Conservation (phyloP, 805 yeast species). For the Yarrowia keelungensis region DNA sequence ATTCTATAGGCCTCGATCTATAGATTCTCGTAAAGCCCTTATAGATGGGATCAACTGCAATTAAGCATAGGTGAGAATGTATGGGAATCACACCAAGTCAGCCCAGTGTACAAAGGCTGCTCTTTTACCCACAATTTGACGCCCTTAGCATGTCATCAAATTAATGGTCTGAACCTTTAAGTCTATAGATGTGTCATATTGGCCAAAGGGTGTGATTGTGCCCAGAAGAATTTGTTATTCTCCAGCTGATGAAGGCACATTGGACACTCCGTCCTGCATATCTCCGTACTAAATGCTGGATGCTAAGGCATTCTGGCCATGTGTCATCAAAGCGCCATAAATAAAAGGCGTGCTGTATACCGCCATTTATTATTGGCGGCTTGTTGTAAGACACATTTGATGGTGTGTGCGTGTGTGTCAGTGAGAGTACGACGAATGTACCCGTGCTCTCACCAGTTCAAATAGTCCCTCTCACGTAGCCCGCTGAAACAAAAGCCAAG, state of each 20-base stretch:
- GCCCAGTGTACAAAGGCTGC: too few species aligned
- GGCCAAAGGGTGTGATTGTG: too few species aligned
- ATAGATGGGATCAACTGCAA: slow-evolving; percentile 11
- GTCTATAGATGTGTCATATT: not conserved
- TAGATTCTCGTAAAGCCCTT: not conserved
- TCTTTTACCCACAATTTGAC: not conserved
- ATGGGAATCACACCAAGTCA: not conserved
- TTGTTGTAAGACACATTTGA: not conserved
- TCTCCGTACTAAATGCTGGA: not conserved
- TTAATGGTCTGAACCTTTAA: not conserved
- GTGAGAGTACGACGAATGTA: too few species aligned
- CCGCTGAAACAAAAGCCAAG: too few species aligned
- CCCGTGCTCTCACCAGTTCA: too few species aligned
- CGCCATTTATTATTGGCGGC: not conserved
- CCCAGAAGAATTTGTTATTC: too few species aligned
- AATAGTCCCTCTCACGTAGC: too few species aligned
- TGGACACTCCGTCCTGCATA: slow-evolving; percentile 1
- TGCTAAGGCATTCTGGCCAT: slow-evolving; percentile 13
- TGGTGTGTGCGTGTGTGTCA: too few species aligned
- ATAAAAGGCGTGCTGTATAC: not conserved
- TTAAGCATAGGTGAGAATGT: not conserved
- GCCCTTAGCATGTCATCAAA: not conserved
- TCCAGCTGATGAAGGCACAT: not conserved
- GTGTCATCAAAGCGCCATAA: slow-evolving; percentile 4
- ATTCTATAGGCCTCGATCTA: not conserved